Conservation (phyloP, 2,329 filamentous ascomycete genomes). For the Sclerotinia sclerotiorum region DNA sequence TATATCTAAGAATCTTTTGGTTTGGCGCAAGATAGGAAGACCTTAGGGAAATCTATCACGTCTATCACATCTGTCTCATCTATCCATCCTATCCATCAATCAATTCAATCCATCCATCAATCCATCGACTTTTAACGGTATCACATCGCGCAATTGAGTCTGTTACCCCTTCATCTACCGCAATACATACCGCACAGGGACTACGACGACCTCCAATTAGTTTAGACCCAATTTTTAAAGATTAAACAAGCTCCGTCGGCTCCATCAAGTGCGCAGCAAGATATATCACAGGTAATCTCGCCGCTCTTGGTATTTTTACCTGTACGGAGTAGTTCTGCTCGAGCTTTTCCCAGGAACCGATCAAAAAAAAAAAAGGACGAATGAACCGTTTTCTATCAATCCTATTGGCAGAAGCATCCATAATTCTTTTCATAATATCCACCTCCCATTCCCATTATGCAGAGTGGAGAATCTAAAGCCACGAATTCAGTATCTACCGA, state of each 20-base stretch:
- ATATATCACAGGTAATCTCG: neutral
- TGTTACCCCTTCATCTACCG: conserved; percentile 11
- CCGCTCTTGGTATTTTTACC: neutral
- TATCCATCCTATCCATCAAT: neutral
- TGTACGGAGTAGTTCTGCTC: neutral
- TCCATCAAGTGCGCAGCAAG: conserved; percentile 1
- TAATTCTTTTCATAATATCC: conserved; percentile 1
- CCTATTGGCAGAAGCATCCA: neutral
- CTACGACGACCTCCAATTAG: conserved; percentile 4
- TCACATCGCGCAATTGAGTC: conserved; percentile 17
- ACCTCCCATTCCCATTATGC: conserved; percentile 1
- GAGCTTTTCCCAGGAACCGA: neutral
- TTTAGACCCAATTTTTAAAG: conserved; percentile 12
- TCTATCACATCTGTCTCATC: neutral
- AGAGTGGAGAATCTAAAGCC: neutral
- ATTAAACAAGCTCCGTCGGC: conserved; percentile 5
- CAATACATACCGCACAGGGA: neutral
- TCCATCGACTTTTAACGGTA: neutral
- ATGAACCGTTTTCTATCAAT: conserved; percentile 5
- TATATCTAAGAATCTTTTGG: neutral
- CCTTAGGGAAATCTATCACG: neutral
- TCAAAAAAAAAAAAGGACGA: neutral
- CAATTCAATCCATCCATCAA: too few relatives aligned
- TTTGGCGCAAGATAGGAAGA: neutral
- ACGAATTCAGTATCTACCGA: neutral